Conservation (phyloP, 202 grass and related monocot species). For the Eragrostis tef region DNA sequence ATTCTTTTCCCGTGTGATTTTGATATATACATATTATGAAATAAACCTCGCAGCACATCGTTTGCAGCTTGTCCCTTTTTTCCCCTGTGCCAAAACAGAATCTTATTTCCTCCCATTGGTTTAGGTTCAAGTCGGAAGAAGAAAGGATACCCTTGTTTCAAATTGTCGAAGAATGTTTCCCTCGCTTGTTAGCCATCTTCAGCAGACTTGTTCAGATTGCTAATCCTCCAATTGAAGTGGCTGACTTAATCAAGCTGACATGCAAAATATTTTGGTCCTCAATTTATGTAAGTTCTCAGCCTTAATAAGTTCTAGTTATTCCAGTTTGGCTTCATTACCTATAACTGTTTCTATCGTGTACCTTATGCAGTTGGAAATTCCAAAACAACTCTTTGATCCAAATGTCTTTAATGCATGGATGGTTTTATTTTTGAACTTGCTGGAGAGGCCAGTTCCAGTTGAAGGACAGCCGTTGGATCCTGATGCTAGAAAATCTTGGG, state of each 20-base stretch:
- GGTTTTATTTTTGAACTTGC: slow-evolving; percentile 72
- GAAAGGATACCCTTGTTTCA: slow-evolving; percentile 77
- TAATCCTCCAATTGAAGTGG: slow-evolving; percentile 80
- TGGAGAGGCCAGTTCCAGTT: slow-evolving; percentile 76
- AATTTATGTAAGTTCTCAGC: slow-evolving; percentile 69
- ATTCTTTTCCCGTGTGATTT: slow-evolving; percentile 28
- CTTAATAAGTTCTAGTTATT: slow-evolving; percentile 25
- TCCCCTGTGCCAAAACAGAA: neutral
- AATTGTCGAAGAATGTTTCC: slow-evolving; percentile 81
- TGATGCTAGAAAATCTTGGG: slow-evolving; percentile 79
- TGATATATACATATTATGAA: neutral
- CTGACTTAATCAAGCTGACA: slow-evolving; percentile 82
- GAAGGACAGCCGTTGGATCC: slow-evolving; percentile 78
- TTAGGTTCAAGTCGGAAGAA: slow-evolving; percentile 91
- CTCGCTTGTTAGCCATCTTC: slow-evolving; percentile 71
- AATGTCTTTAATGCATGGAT: slow-evolving; percentile 82
- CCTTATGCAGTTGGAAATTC: slow-evolving; percentile 77
- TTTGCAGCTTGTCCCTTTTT: neutral
- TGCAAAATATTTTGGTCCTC: slow-evolving; percentile 99
- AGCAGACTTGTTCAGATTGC: slow-evolving; percentile 71
- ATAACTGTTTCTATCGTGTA: slow-evolving; percentile 26
- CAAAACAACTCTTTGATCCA: slow-evolving; percentile 68
- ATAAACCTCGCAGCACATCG: neutral
- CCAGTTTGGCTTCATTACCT: neutral
- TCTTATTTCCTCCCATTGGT: slow-evolving; percentile 24